Conservation (phyloP, 495 filamentous ascomycete species). For the Penicillium goetzii region DNA sequence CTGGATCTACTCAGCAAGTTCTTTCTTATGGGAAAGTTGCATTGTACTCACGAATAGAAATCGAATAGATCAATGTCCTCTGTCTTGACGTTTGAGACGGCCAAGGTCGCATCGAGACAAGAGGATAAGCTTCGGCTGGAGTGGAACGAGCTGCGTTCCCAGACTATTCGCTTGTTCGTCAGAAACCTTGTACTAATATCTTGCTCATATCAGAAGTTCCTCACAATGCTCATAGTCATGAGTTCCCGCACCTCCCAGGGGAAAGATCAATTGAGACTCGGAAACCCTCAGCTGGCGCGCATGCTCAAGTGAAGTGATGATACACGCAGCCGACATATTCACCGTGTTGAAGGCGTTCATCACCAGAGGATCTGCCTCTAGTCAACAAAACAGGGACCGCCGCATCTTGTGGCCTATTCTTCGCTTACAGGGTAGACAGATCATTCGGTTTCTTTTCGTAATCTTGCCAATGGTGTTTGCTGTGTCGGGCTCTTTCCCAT, state of each 20-base stretch:
- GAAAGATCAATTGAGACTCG: slow-evolving; percentile 56
- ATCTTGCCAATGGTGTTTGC: slow-evolving; percentile 47
- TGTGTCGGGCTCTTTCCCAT: slow-evolving; percentile 41
- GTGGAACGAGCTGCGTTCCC: slow-evolving; percentile 56
- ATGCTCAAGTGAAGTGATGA: slow-evolving; percentile 54
- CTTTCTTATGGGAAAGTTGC: not conserved
- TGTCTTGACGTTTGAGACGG: slow-evolving; percentile 17
- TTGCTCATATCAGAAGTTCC: slow-evolving; percentile 22
- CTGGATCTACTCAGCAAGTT: not conserved
- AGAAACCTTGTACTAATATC: not conserved
- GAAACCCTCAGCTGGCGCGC: slow-evolving; percentile 55
- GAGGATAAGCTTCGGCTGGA: slow-evolving; percentile 3
- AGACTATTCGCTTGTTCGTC: slow-evolving; percentile 42
- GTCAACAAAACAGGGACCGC: not conserved
- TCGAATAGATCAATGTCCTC: slow-evolving; percentile 57
- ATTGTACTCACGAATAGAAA: slow-evolving; percentile 49
- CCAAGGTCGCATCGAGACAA: slow-evolving; percentile 6
- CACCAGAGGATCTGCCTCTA: slow-evolving; percentile 55
- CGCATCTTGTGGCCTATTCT: not conserved
- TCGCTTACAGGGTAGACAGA: slow-evolving; percentile 53
- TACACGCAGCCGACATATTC: slow-evolving; percentile 56
- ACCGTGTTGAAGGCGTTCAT: slow-evolving; percentile 67
- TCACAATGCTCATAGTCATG: slow-evolving; percentile 45
- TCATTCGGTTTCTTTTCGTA: slow-evolving; percentile 56
- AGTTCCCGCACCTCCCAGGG: slow-evolving; percentile 57